Base-by-base conservation (phyloP, 139 green algal species). In the Chlorella sorokiniana region DNA sequence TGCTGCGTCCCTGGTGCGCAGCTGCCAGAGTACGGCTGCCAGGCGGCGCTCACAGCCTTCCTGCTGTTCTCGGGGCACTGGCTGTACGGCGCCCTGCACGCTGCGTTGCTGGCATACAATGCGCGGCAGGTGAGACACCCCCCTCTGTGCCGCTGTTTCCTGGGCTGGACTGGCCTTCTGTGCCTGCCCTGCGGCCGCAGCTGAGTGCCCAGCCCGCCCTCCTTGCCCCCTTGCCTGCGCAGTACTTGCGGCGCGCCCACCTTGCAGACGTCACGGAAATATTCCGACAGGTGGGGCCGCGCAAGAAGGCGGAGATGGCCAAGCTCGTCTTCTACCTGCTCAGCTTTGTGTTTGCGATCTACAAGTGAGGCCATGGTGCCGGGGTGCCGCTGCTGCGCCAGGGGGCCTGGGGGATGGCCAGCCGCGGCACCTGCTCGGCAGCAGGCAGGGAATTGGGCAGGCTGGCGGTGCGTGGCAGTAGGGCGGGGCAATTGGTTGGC, bases 201-300 rank as follows among this genome's bases (percentile, higher is more conserved):
- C 14, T 59, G 48, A 25, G 48, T 11, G 61, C 76, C 6, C 22
- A 25, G 41, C 25, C 42, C 37, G 31, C 65, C 9, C 41, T 59
- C 0, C 35, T 56, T 41, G 4, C 3, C 31, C 3, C 0, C 40
- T 27, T 63, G 37, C 38, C 59, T 71, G 67, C 29, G n/a, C 78
- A 82, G 45, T 76, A 45, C 40, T 59, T 69, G 75, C 75, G 59
- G 56, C 75, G 63, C 41, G 69, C 69, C 42, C 79, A 92, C 61
- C 27, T 82, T 20, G 80, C 88, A 40, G 91, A 95, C 48, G 90
- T 92, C 16, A 95, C 91, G 48, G 91, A 95, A 51, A 86, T 94
- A 6, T 95, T 95, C 80, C 72, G 86, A 6, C 37, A 85, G 64
- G 37, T 88, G 41, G 51, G 44, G 20, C 77, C 68, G 42, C 79